Evolutionary conservation across 345 rosid genomes (phyloP), one percentile per base, ranked within the genome.

Genomic region (Eucalyptus grandis): DNA sequence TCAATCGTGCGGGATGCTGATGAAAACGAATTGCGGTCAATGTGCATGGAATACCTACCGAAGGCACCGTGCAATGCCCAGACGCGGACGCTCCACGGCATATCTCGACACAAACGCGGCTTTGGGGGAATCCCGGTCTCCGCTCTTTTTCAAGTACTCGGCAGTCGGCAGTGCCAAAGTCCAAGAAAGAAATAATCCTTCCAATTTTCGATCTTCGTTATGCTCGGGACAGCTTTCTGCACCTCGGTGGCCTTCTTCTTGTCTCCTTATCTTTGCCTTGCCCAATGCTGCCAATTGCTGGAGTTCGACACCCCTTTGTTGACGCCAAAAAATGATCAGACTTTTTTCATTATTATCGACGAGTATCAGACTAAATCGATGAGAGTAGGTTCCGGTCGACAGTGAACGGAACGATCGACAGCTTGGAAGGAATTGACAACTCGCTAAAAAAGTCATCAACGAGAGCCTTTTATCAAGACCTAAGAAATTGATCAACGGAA

Each of bases 311-410:
- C 62, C 58, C 56, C 9, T 53, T 53, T 19, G 24, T 53, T 53
- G 58, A 53, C 24, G 58, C 58, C 58, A 53, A 19, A 19, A 53
- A 2, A 1, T 3, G 58, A 53, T 53, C 9, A n/a, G 10, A 53
- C 58, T 53, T 53, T 53, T 19, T 53, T 53, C 0, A 0, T 53
- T 53, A 19, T 53, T 3, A 56, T 56, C 12, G 1, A 24, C 62
- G 1, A 56, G 6, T 56, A 56, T 9, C 1, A 3, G 11, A 22
- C 62, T 56, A 22, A 56, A 6, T 21, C 5, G 0, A 56, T 9
- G 12, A 56, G 30, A 56, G 30, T 2, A 24, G 62, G 12, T 14
- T 56, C 13, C 0, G 1, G 1, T 22, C 12, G 6, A 56, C 1
- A 56, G 6, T 2, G 13, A 56, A 22, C 12, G 5, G 11, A 56